Evolutionary conservation across 2,329 filamentous ascomycete genomes (phyloP), one percentile per base, ranked within the genome.

Genomic region (Sclerotinia minor): DNA sequence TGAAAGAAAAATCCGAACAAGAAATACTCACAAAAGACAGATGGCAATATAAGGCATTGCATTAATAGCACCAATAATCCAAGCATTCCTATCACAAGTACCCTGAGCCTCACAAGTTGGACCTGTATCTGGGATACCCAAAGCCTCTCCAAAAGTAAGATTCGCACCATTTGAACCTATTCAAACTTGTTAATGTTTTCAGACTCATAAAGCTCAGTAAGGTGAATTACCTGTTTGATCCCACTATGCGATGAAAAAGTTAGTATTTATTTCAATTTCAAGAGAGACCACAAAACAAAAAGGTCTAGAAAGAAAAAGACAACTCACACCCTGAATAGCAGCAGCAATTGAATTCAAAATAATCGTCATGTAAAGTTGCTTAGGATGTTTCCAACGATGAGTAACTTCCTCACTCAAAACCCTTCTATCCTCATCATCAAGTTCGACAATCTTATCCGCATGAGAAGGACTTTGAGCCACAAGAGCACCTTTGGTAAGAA

Each of bases 391-490:
- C 87, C 89, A 92, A 74, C 88, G 89, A 81, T 92, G 88, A 29
- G 85, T 80, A 50, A 84, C 81, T 76, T 92, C 89, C 69, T 88
- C 81, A 44, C 80, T 81, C n/a, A 95, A 82, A 17, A 81, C 82
- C n/a, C 83, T 79, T 68, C 88, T 84, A 75, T 91, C 89, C 0
- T 81, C 80, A 13, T 88, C 82, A 64, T 82, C 79, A 1, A 94
- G 82, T 65, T 85, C 79, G 71, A 84, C 83, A 5, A 77, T 79
- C 57, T 92, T 83, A 50, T 83, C 80, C 68, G 91, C 89, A 76
- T 85, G 91, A 41, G 82, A 81, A 0, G 90, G 90, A 72, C 89
- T 86, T 76, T 92, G 90, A 3, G 91, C 92, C 19, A 93, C 85
- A 8, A 94, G 82, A 6, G 91, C 92, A 47, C 90, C 91, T 73